Percentiles rank a stretch among this genome's conserved stretches.
Evolutionary conservation across 371 early-diverging fungal species (phyloP).

Genomic region (Cokeromyces recurvatus): DNA sequence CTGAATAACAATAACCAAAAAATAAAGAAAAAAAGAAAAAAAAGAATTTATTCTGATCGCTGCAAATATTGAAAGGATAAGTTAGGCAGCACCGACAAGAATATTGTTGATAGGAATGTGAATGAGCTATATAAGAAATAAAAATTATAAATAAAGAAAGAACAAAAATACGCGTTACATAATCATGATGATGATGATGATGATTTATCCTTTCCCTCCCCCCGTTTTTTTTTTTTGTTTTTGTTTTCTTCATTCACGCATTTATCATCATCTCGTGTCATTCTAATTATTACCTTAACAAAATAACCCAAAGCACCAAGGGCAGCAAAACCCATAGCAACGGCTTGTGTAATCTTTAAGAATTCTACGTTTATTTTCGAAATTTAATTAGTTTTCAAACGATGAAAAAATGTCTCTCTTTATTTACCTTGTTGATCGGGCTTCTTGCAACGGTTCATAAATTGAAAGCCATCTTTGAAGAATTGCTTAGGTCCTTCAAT

Average conservation of each 20-base stretch:
- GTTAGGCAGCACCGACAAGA: slow-evolving; percentile 80
- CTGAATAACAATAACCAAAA: too few relatives aligned
- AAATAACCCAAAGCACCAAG: slow-evolving; percentile 98
- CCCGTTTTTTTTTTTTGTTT: background rate
- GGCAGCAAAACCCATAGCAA: slow-evolving; percentile 94
- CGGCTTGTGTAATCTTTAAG: slow-evolving; percentile 88
- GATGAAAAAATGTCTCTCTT: background rate
- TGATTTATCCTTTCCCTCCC: background rate
- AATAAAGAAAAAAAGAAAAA: too few relatives aligned
- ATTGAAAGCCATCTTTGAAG: slow-evolving; percentile 83
- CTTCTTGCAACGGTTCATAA: slow-evolving; percentile 94
- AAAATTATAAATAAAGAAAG: too few relatives aligned
- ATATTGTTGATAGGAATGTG: slow-evolving; percentile 99
- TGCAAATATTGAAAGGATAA: too few relatives aligned
- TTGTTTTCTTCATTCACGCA: too few relatives aligned
- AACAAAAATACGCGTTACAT: slow-evolving; percentile 4
- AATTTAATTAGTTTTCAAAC: background rate
- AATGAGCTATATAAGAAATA: too few relatives aligned
- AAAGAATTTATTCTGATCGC: too few relatives aligned
- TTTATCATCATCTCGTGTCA: too few relatives aligned
- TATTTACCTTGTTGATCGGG: slow-evolving; percentile 88
- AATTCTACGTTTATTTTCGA: slow-evolving; percentile 77
- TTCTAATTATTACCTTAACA: slow-evolving; percentile 76
- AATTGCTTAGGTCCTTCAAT: slow-evolving; percentile 88
- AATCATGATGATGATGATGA: background rate